These are phyloP conservation scores for Mortierella antarctica DNA, from an alignment of 192 early-diverging fungal genomes.

Conservation along the genomic window DNA sequence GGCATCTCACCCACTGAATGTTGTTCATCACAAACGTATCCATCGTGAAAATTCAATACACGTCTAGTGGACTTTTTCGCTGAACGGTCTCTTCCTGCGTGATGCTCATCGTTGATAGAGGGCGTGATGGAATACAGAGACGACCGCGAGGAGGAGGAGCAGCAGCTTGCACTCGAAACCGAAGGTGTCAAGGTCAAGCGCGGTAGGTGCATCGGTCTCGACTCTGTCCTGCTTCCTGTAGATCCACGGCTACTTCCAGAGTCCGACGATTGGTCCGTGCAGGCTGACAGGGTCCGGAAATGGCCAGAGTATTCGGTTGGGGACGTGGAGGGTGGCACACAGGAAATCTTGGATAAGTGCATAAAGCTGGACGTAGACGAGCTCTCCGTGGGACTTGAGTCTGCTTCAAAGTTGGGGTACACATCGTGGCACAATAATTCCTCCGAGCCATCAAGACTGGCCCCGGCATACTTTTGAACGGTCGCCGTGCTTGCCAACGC, in stretches of 20 bases:
- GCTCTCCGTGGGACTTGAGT: background rate
- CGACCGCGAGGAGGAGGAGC: slow-evolving; percentile 1
- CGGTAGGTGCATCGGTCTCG: background rate
- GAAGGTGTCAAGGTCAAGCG: slow-evolving; percentile 19
- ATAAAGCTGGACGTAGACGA: background rate
- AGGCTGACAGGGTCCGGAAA: background rate
- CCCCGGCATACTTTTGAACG: no score
- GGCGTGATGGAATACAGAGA: background rate
- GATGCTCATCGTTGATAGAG: slow-evolving; percentile 1
- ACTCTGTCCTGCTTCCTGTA: background rate
- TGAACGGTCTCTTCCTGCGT: background rate
- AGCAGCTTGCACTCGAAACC: slow-evolving; percentile 8
- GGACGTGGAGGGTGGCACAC: background rate
- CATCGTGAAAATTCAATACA: background rate
- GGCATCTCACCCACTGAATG: background rate
- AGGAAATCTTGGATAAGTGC: background rate
- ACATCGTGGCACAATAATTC: no score
- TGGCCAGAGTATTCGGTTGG: background rate
- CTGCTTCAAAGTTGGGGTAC: no score
- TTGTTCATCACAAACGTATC: background rate
- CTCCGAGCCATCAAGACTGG: no score
- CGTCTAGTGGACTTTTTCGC: background rate
- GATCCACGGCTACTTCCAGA: background rate
- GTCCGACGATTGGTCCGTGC: slow-evolving; percentile 1
- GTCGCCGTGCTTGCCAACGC: no score